Conservation (phyloP, 202 grass and related monocot species). For the Zizania palustris region DNA sequence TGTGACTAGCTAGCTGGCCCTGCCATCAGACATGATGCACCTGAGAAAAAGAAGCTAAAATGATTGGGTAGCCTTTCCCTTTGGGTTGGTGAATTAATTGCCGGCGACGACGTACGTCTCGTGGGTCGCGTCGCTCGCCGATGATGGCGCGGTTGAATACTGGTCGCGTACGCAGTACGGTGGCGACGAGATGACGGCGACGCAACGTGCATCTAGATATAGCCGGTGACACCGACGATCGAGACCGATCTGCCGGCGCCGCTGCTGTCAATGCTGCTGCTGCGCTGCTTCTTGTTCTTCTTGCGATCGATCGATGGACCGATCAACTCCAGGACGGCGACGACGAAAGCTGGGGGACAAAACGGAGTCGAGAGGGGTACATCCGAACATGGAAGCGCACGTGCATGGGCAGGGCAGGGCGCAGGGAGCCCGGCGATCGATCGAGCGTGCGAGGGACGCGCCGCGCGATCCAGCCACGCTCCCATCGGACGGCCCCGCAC, state of each 20-base stretch:
- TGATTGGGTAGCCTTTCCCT: background rate
- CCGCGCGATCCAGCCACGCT: background rate
- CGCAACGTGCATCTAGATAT: background rate
- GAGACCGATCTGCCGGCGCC: background rate
- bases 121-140: conserved; percentile 5
- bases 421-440: background rate
- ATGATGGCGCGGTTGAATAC: conserved; percentile 49
- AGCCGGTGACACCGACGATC: background rate
- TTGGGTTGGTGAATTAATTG: conserved; percentile 21
- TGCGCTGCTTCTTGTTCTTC: background rate
- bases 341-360: conserved; percentile 37
- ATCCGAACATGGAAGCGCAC: background rate
- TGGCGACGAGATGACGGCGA: background rate
- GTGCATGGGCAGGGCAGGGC: conserved; percentile 5
- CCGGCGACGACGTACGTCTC: background rate
- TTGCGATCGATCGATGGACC: conserved; percentile 5
- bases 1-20: background rate
- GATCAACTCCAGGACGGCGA: conserved; percentile 26
- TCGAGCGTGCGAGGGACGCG: no score
- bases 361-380: background rate
- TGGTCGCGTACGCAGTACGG: no score
- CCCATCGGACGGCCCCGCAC: conserved; percentile 11
- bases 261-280: background rate
- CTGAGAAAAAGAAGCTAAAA: conserved; percentile 13
- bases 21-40: conserved; percentile 24